Conservation (phyloP, 2,329 filamentous ascomycete species). For the Ophiocordyceps camponoti-saundersi region DNA sequence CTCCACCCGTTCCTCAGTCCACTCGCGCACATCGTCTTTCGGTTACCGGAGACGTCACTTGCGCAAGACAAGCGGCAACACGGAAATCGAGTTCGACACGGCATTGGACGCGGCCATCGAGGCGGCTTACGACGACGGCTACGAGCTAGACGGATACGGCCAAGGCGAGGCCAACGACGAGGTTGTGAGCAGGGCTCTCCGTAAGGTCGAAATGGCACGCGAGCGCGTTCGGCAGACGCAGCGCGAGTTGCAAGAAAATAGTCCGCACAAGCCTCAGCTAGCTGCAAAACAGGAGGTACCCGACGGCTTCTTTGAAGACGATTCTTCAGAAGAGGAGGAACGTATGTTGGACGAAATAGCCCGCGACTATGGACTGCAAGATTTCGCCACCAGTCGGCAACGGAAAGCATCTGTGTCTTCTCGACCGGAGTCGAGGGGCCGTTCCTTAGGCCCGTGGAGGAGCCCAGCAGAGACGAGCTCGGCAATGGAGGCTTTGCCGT, state of each 20-base stretch:
- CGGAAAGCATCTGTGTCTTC: constrained; percentile 35
- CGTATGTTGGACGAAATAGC: constrained; percentile 77
- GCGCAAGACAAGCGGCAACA: constrained; percentile 49
- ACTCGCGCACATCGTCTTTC: constrained; percentile 61
- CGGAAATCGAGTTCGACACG: constrained; percentile 83
- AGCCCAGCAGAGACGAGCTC: constrained; percentile 41
- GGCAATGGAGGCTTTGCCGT: constrained; percentile 30
- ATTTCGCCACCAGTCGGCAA: constrained; percentile 46
- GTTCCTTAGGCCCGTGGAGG: constrained; percentile 66
- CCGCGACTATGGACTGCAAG: constrained; percentile 63
- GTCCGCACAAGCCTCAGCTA: constrained; percentile 11
- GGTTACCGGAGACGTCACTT: constrained; percentile 53
- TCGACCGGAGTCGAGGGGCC: constrained; percentile 44
- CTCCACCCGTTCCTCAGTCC: constrained; percentile 63
- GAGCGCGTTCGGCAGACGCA: constrained; percentile 60
- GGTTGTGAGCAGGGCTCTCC: constrained; percentile 36
- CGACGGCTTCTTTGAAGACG: constrained; percentile 45
- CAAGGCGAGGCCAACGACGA: constrained; percentile 21
- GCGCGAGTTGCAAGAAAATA: constrained; percentile 34
- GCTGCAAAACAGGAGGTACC: constrained; percentile 8
- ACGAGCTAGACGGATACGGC: constrained; percentile 45
- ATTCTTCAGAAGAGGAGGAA: constrained; percentile 56
- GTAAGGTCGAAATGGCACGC: constrained; percentile 58
- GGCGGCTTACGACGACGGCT: constrained; percentile 84
- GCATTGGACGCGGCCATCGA: constrained; percentile 91